Evolutionary conservation across 139 green algal genomes (phyloP).

Genomic region (Chlamydomonas sp.): DNA sequence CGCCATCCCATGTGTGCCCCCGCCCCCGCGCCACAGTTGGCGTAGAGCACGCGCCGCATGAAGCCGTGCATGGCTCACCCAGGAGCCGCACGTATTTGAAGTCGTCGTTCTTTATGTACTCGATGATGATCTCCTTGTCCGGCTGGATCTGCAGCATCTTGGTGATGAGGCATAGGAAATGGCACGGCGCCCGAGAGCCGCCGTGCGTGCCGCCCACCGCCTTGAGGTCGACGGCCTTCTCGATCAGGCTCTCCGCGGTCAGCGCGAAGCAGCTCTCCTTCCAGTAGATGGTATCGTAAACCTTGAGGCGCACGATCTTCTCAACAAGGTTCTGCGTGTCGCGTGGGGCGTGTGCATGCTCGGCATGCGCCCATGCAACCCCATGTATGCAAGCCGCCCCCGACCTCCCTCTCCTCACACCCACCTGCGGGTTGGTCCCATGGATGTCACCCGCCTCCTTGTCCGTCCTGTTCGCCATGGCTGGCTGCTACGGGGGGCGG

Average conservation of each 20-base stretch:
- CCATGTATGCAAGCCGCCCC: too few species aligned
- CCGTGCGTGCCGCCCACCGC: slow-evolving; percentile 78
- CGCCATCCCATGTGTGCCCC: not conserved
- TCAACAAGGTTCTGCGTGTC: slow-evolving; percentile 79
- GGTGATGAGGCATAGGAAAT: slow-evolving; percentile 92
- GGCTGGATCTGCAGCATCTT: slow-evolving; percentile 99
- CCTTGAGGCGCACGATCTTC: slow-evolving; percentile 83
- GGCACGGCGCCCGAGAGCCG: slow-evolving; percentile 68
- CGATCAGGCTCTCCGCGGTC: slow-evolving; percentile 86
- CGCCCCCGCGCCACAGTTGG: too few species aligned
- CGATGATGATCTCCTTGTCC: slow-evolving; percentile 94
- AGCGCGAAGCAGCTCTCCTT: slow-evolving; percentile 98
- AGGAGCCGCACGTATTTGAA: slow-evolving; percentile 92
- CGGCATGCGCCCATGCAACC: not conserved
- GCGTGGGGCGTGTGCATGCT: not conserved
- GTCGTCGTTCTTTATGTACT: slow-evolving; percentile 97
- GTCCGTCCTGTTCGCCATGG: slow-evolving; percentile 91
- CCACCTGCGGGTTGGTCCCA: slow-evolving; percentile 87
- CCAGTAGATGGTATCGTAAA: slow-evolving; percentile 94
- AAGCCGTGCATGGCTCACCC: slow-evolving; percentile 43
- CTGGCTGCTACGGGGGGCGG: not conserved
- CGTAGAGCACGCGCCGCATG: too few species aligned
- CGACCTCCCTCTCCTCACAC: not conserved
- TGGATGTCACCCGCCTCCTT: slow-evolving; percentile 57
- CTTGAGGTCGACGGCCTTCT: slow-evolving; percentile 86